Conservation (phyloP, 1,284 basidiomycete genomes). For the Vanrija humicola region DNA sequence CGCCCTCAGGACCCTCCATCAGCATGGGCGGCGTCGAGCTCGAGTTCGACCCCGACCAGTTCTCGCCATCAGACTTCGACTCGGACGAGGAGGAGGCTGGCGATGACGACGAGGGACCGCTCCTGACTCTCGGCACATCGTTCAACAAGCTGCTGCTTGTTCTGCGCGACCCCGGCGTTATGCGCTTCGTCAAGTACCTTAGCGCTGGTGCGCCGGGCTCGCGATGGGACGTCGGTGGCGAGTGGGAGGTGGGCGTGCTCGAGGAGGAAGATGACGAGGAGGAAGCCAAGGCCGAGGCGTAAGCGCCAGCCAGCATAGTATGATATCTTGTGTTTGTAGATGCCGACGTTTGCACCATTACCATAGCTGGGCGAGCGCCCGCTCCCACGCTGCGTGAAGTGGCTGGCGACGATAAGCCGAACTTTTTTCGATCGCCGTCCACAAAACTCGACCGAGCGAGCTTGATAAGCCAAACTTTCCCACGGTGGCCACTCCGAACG, state of each 20-base stretch:
- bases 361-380: no score
- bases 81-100: slow-evolving; percentile 56
- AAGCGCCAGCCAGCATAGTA: no score
- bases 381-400: no score
- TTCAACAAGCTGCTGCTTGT: slow-evolving; percentile 90
- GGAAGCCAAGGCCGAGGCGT: slow-evolving; percentile 8
- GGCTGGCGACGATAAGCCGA: no score
- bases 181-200: slow-evolving; percentile 93
- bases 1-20: slow-evolving; percentile 23
- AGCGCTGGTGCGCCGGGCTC: slow-evolving; percentile 78
- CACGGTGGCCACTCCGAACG: no score
- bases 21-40: slow-evolving; percentile 42
- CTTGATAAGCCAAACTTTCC: no score
- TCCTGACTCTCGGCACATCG: slow-evolving; percentile 82
- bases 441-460: no score
- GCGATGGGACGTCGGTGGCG: slow-evolving; percentile 83
- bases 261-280: slow-evolving; percentile 49
- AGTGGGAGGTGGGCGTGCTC: slow-evolving; percentile 68
- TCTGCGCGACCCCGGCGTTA: slow-evolving; percentile 85
- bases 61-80: slow-evolving; percentile 49
- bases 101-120: slow-evolving; percentile 69
- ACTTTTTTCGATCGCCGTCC: no score
- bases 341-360: no score
- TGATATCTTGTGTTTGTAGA: no score
- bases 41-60: slow-evolving; percentile 49